These are phyloP conservation scores for Suillus brevipes DNA, from an alignment of 768 basidiomycete species.

Conservation along the genomic window DNA sequence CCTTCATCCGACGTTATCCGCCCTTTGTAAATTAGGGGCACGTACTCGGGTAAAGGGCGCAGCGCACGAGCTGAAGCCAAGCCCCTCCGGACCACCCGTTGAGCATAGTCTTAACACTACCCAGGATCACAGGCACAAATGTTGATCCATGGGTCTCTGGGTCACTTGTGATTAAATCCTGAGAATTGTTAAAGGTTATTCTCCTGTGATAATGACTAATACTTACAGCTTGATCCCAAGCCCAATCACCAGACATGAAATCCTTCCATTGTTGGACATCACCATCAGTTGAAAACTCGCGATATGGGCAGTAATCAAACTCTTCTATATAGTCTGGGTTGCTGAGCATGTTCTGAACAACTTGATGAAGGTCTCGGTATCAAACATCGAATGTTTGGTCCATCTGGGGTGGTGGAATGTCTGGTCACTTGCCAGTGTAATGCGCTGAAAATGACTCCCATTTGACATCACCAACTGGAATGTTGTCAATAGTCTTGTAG, in stretches of 20 bases:
- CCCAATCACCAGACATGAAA: not conserved
- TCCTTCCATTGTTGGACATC: not conserved
- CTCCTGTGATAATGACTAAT: conserved; percentile 16
- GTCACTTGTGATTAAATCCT: conserved; percentile 28
- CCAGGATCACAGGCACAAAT: conserved; percentile 22
- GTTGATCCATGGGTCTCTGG: conserved; percentile 15
- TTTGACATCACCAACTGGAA: too few species aligned
- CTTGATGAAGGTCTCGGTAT: not conserved
- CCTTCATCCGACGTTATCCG: too few species aligned
- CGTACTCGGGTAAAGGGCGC: too few species aligned
- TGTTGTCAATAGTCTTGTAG: too few species aligned
- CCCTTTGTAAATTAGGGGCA: too few species aligned
- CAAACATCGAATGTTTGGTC: too few species aligned
- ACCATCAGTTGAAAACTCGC: not conserved
- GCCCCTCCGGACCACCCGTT: too few species aligned
- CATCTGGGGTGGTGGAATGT: too few species aligned
- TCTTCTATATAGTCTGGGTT: not conserved
- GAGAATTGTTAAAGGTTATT: not conserved
- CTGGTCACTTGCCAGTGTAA: too few species aligned
- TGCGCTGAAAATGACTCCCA: too few species aligned
- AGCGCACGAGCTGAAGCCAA: too few species aligned
- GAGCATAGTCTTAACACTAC: conserved; percentile 29
- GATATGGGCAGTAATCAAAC: not conserved
- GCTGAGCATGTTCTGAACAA: not conserved
- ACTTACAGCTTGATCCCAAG: not conserved